These are phyloP conservation scores for Aspergillus quadrilineatus DNA, from an alignment of 2,329 filamentous ascomycete species.

Conservation along the genomic window DNA sequence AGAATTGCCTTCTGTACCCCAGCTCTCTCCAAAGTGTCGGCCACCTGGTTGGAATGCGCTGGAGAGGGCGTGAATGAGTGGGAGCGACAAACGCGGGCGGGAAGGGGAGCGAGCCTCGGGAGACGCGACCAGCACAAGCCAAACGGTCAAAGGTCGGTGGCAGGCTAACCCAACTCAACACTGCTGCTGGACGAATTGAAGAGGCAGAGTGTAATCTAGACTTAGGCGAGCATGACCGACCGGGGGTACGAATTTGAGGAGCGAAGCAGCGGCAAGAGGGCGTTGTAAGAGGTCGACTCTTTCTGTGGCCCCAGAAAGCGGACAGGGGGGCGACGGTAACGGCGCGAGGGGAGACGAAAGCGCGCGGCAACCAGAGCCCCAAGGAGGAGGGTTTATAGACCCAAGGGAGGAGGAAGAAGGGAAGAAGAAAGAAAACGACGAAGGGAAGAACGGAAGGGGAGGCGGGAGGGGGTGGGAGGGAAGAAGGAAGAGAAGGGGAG, in stretches of 20 bases:
- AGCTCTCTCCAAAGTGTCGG: slow-evolving; percentile 25
- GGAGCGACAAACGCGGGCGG: slow-evolving; percentile 25
- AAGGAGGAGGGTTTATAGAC: slow-evolving; percentile 21
- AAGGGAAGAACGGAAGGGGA: slow-evolving; percentile 9
- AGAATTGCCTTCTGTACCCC: slow-evolving; percentile 24
- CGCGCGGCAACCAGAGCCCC: slow-evolving; percentile 19
- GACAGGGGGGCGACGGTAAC: slow-evolving; percentile 22
- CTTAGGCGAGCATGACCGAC: slow-evolving; percentile 27
- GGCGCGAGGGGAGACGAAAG: slow-evolving; percentile 23
- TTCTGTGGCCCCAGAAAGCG: slow-evolving; percentile 22
- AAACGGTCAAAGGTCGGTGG: slow-evolving; percentile 6
- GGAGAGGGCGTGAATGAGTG: slow-evolving; percentile 17
- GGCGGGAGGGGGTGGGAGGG: slow-evolving; percentile 2
- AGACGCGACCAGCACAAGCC: slow-evolving; percentile 23
- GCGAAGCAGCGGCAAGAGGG: slow-evolving; percentile 22
- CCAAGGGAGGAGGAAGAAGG: slow-evolving; percentile 20
- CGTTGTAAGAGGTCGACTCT: slow-evolving; percentile 21
- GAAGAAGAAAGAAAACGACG: slow-evolving; percentile 14
- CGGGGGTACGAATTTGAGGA: slow-evolving; percentile 13
- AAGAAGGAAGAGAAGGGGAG: slow-evolving; percentile 8
- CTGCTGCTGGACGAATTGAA: slow-evolving; percentile 24
- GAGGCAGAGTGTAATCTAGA: slow-evolving; percentile 18
- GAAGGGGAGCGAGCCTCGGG: slow-evolving; percentile 23
- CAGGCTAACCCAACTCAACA: slow-evolving; percentile 21
- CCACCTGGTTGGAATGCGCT: slow-evolving; percentile 26